phyloP scores from a whole-genome alignment of 2,329 filamentous ascomycete genomes.

The Cercospora citrullina region DNA sequence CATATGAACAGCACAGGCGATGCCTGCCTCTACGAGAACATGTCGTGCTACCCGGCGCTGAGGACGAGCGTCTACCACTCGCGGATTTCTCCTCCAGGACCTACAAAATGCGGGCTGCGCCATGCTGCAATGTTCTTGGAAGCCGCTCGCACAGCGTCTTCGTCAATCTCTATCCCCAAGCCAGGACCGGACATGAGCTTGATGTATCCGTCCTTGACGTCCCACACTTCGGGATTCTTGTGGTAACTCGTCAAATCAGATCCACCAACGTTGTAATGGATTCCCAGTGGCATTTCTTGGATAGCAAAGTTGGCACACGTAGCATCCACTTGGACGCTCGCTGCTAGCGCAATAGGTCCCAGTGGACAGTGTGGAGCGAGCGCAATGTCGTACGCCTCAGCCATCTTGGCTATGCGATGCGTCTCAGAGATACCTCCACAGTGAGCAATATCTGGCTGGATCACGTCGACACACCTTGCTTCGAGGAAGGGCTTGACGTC shows the following conservation, averaged over 20 bases:
- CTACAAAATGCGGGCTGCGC: conserved; percentile 66
- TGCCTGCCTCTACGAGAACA: background rate
- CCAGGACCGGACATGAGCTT: conserved; percentile 32
- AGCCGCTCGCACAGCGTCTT: conserved; percentile 63
- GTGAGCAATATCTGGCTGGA: conserved; percentile 74
- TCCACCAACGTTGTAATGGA: conserved; percentile 72
- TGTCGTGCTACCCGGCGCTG: background rate
- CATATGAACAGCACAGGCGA: background rate
- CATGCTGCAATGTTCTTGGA: conserved; percentile 62
- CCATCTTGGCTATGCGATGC: conserved; percentile 67
- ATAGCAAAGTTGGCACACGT: conserved; percentile 66
- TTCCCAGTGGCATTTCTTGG: conserved; percentile 76
- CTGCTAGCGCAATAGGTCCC: conserved; percentile 72
- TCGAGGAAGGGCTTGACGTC: conserved; percentile 73
- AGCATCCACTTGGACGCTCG: conserved; percentile 66
- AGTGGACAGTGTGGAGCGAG: conserved; percentile 73
- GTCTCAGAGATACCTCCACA: conserved; percentile 68
- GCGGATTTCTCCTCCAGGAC: conserved; percentile 64
- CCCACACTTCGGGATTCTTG: conserved; percentile 33
- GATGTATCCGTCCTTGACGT: conserved; percentile 35
- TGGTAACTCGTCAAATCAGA: conserved; percentile 55
- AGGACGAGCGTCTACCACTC: conserved; percentile 58
- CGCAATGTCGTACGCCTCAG: conserved; percentile 67
- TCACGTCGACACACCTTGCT: conserved; percentile 65
- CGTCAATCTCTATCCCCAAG: conserved; percentile 51